Conservation (phyloP, 2,329 filamentous ascomycete species). For the Aspergillus amoenus region DNA sequence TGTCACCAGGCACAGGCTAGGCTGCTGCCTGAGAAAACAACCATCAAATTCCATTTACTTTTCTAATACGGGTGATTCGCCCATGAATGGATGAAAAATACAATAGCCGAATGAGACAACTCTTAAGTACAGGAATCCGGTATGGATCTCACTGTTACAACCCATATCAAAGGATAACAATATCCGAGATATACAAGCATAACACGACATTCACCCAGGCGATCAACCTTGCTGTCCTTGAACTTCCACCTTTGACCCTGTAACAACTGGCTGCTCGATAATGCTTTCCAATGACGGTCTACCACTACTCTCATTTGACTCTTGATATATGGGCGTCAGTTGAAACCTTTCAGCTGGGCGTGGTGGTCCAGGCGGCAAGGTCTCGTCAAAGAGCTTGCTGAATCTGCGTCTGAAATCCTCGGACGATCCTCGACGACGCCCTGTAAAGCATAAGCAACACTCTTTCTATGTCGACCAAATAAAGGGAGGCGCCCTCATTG, state of each 20-base stretch:
- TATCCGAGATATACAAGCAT: slow-evolving; percentile 13
- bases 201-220: background rate
- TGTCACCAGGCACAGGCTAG: slow-evolving; percentile 18
- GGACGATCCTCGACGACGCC: slow-evolving; percentile 27
- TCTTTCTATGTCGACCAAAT: background rate
- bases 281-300: background rate
- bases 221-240: background rate
- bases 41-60: background rate
- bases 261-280: background rate
- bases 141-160: slow-evolving; percentile 1
- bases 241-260: background rate
- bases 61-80: background rate
- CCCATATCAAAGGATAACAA: slow-evolving; percentile 10
- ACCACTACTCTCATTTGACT: slow-evolving; percentile 6
- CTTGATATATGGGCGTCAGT: slow-evolving; percentile 18
- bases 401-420: slow-evolving; percentile 34
- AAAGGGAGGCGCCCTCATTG: background rate
- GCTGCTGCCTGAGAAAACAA: slow-evolving; percentile 8
- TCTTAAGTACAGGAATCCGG: background rate
- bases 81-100: background rate
- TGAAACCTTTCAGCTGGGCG: slow-evolving; percentile 25
- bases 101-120: background rate
- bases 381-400: slow-evolving; percentile 35
- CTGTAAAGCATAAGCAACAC: slow-evolving; percentile 10
- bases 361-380: slow-evolving; percentile 22